Base-by-base conservation (phyloP, 495 filamentous ascomycete species). In the Xylaria longipes region DNA sequence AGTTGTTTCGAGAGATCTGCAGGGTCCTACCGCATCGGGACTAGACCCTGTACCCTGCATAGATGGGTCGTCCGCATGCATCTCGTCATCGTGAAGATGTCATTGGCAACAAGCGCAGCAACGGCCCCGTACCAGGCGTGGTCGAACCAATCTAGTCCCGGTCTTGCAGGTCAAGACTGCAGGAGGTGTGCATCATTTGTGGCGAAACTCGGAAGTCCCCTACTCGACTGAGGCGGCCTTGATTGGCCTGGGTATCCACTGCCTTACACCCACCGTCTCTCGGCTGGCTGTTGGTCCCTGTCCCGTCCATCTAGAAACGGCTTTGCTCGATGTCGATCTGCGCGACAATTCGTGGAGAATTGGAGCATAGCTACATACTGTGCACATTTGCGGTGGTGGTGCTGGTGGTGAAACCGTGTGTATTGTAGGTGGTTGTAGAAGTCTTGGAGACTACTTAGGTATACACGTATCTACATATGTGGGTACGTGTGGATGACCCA, bases 1-100 rank as follows among this genome's bases (percentile, higher is more conserved):
- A 71, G 46, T 25, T 8, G 69, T 33, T 22, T 17, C 60, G n/a
- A 27, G 29, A 6, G 69, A 71, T 71, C 69, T 71, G 62, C 69
- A 71, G 69, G 69, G 69, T 52, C 61, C 62, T 65, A 8, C 62
- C 61, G 14, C 0, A n/a, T 65, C 6, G 5, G 31, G 35, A 46
- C 60, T 64, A 65, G 60, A 0, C 15, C 27, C 1, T 52, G 63
- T 9, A 37, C 45, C 63, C 63, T 66, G 63, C 27, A 12, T 37
- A 27, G n/a, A 46, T 67, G 35, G 65, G 48, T 5, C 65, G n/a
- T 9, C 20, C 22, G 33, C 22, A 54, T 56, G 65, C 65, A 41
- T 39, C 35, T 67, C 66, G 66, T 69, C 66, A 69, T 69, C 66
- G 52, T 45, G 37, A 25, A 25, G 3, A 8, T 48, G 22, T 69